Evolutionary conservation across 2,329 filamentous ascomycete genomes (phyloP).

Genomic region (Xylaria arbuscula): DNA sequence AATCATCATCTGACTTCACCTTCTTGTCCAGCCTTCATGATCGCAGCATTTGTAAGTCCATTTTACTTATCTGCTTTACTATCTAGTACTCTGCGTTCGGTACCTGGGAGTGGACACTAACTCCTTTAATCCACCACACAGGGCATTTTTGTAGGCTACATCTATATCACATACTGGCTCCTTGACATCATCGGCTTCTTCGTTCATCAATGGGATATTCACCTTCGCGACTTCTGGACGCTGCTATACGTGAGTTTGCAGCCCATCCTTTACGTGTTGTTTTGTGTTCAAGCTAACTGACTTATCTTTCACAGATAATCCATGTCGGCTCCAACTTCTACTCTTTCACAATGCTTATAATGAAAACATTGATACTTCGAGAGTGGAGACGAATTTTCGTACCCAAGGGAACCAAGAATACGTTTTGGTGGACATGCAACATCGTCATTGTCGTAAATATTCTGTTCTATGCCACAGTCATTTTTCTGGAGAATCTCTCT

Average conservation of each 20-base stretch:
- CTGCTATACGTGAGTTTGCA: not conserved
- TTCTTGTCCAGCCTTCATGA: too few relatives aligned
- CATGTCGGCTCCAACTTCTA: not conserved
- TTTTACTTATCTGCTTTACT: not conserved
- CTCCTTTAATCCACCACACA: too few relatives aligned
- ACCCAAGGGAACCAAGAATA: not conserved
- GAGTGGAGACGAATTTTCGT: not conserved
- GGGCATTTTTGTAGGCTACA: not conserved
- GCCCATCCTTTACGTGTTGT: too few relatives aligned
- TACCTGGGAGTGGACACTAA: too few relatives aligned
- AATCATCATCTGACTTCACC: too few relatives aligned
- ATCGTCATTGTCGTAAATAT: not conserved
- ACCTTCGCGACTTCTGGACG: not conserved
- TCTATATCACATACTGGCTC: not conserved
- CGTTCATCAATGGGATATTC: slow-evolving; percentile 6
- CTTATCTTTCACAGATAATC: not conserved
- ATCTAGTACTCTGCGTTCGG: not conserved
- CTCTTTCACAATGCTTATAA: not conserved
- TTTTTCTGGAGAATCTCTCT: not conserved
- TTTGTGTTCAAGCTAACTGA: too few relatives aligned
- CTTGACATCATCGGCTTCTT: not conserved
- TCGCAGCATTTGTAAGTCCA: not conserved
- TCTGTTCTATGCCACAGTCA: not conserved
- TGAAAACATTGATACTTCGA: not conserved
- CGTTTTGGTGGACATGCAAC: not conserved